Conservation (phyloP, 2,329 filamentous ascomycete genomes). For the Scedosporium dehoogii region DNA sequence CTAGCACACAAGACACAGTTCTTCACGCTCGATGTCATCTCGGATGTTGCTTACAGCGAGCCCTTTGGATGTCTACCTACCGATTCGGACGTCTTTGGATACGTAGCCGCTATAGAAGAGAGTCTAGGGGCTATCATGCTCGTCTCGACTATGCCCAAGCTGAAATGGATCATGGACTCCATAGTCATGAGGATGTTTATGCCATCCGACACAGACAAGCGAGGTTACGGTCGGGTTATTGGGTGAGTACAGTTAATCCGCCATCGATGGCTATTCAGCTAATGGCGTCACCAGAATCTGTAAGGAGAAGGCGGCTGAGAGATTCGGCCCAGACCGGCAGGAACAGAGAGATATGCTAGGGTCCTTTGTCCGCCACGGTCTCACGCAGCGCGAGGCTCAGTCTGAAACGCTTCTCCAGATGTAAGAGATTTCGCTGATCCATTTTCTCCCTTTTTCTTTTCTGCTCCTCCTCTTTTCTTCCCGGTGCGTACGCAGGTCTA, state of each 20-base stretch:
- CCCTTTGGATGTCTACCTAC: conserved; percentile 34
- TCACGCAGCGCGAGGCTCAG: conserved; percentile 27
- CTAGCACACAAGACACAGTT: conserved; percentile 36
- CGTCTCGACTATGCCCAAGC: conserved; percentile 29
- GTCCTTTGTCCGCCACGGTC: conserved; percentile 28
- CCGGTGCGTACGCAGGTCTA: neutral
- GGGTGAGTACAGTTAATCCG: conserved; percentile 24
- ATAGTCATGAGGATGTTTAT: conserved; percentile 29
- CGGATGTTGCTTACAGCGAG: conserved; percentile 36
- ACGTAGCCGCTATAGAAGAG: conserved; percentile 31
- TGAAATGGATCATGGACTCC: conserved; percentile 28
- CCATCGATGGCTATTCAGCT: neutral
- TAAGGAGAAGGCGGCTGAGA: conserved; percentile 31
- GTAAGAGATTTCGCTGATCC: conserved; percentile 9
- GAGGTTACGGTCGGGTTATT: conserved; percentile 31
- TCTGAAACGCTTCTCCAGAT: conserved; percentile 33
- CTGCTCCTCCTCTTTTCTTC: neutral
- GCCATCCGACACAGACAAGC: conserved; percentile 26
- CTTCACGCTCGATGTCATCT: conserved; percentile 45
- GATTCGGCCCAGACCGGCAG: conserved; percentile 32
- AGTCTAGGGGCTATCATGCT: conserved; percentile 32
- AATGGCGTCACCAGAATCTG: conserved; percentile 22
- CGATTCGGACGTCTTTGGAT: conserved; percentile 35
- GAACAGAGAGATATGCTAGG: conserved; percentile 41
- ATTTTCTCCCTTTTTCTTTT: neutral